Conservation (phyloP, 2,329 filamentous ascomycete genomes). For the Phyllosticta citribraziliensis region DNA sequence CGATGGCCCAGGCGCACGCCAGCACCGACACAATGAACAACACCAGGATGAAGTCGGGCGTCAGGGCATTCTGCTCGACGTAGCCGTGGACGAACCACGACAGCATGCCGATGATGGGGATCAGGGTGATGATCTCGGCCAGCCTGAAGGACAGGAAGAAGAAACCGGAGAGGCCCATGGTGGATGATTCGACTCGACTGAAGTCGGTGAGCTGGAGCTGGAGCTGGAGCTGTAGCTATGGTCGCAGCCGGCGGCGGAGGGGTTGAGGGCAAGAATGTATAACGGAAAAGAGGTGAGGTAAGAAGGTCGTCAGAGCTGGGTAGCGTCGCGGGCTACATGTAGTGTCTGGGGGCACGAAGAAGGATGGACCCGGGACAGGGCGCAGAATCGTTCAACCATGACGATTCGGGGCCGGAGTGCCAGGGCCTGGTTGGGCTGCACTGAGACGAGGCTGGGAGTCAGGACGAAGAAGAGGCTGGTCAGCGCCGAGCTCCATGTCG, state of each 20-base stretch:
- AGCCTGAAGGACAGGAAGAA: slow-evolving; percentile 54
- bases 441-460: neutral
- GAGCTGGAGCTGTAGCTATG: neutral
- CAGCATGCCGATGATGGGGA: slow-evolving; percentile 54
- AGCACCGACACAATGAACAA: slow-evolving; percentile 57
- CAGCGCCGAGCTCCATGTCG: neutral
- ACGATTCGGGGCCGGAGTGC: neutral
- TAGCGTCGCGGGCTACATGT: neutral
- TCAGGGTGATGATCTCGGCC: slow-evolving; percentile 51
- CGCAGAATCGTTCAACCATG: neutral
- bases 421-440: neutral
- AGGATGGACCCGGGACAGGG: neutral
- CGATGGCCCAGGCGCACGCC: slow-evolving; percentile 50
- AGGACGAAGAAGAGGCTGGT: neutral
- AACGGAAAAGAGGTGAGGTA: neutral
- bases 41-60: slow-evolving; percentile 50
- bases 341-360: neutral
- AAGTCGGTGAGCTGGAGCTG: neutral
- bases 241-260: neutral
- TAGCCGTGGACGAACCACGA: slow-evolving; percentile 54
- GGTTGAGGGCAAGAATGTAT: neutral
- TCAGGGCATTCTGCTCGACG: slow-evolving; percentile 46
- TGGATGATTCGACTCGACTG: slow-evolving; percentile 8
- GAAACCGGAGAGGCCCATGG: slow-evolving; percentile 42
- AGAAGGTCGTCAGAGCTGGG: too few species aligned